A percentile compares a stretch with the other conserved stretches of the same genome.
phyloP scores from a whole-genome alignment of 2,329 filamentous ascomycete species.

The Coniochaeta prunicola region DNA sequence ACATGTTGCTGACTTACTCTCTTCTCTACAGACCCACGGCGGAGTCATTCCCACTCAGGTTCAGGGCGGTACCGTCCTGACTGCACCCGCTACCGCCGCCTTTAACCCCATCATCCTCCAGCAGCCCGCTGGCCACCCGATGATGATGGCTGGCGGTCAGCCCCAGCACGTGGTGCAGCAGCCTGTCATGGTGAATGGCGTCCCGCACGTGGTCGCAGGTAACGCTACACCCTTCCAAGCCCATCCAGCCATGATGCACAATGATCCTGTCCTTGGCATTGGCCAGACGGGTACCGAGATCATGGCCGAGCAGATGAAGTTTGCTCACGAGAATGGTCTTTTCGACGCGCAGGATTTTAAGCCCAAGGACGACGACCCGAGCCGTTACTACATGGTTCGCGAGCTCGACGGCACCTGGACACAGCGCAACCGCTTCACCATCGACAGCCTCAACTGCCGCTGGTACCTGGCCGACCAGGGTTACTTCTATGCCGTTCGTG shows the following conservation, averaged over 20 bases:
- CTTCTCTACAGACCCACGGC: conserved; percentile 9
- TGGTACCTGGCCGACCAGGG: conserved; percentile 54
- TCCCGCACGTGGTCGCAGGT: conserved; percentile 30
- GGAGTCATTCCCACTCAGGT: conserved; percentile 12
- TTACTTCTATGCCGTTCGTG: conserved; percentile 53
- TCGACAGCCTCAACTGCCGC: conserved; percentile 48
- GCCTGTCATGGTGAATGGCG: conserved; percentile 9
- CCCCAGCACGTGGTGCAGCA: conserved; percentile 2
- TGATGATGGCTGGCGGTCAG: conserved; percentile 6
- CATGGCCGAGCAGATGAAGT: conserved; percentile 37
- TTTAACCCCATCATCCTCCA: conserved; percentile 15
- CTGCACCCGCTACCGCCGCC: conserved; percentile 7
- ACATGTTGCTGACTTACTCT: conserved; percentile 10
- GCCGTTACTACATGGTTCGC: conserved; percentile 53
- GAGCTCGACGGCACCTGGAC: conserved; percentile 55
- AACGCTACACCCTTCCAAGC: conserved; percentile 16
- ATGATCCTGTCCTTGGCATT: conserved; percentile 42
- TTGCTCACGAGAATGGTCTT: conserved; percentile 41
- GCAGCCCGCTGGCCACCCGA: conserved; percentile 11
- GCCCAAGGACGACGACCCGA: conserved; percentile 52
- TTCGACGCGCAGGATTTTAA: conserved; percentile 56
- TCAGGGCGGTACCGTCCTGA: conserved; percentile 8
- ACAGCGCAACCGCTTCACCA: conserved; percentile 50
- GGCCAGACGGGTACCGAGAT: conserved; percentile 44
- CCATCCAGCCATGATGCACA: conserved; percentile 17